Evolutionary conservation across 176 grass and related monocot species (phyloP).

Genomic region (Avena atlantica): DNA sequence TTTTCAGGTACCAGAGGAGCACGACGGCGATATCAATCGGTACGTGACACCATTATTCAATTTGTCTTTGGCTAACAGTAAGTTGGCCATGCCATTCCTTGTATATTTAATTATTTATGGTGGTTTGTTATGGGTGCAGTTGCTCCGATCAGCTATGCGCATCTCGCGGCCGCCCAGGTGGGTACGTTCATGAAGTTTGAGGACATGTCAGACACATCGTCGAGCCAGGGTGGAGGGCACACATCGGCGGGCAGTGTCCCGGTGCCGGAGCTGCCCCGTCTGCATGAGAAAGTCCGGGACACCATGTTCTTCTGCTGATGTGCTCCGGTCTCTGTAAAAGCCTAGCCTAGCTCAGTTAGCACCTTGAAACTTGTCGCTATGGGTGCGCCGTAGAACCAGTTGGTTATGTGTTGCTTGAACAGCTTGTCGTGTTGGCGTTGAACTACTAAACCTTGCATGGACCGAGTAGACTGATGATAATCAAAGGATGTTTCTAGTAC

Average conservation of each 20-base stretch:
- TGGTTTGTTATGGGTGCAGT: slow-evolving; percentile 49
- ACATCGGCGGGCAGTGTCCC: slow-evolving; percentile 42
- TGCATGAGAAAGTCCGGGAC: slow-evolving; percentile 80
- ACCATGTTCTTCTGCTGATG: slow-evolving; percentile 91
- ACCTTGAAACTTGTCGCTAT: background rate
- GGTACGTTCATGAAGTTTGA: slow-evolving; percentile 87
- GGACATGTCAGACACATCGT: slow-evolving; percentile 69
- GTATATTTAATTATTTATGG: background rate
- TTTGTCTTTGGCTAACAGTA: background rate
- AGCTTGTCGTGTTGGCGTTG: background rate
- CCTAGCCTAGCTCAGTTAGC: background rate
- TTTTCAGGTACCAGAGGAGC: slow-evolving; percentile 91
- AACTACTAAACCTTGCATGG: background rate
- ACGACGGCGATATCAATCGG: slow-evolving; percentile 85
- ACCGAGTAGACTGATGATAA: background rate
- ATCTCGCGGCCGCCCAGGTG: slow-evolving; percentile 76
- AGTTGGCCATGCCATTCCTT: background rate
- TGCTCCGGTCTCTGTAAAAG: background rate
- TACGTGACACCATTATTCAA: slow-evolving; percentile 10
- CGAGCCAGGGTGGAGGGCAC: slow-evolving; percentile 76
- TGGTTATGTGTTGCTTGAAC: background rate
- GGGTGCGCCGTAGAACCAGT: background rate
- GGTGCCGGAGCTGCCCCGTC: slow-evolving; percentile 67
- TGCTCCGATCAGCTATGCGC: slow-evolving; percentile 81
- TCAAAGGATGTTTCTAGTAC: background rate